Evolutionary conservation across 345 rosid genomes (phyloP), one percentile per base, ranked within the genome.

Genomic region (Capsella bursapastoris): DNA sequence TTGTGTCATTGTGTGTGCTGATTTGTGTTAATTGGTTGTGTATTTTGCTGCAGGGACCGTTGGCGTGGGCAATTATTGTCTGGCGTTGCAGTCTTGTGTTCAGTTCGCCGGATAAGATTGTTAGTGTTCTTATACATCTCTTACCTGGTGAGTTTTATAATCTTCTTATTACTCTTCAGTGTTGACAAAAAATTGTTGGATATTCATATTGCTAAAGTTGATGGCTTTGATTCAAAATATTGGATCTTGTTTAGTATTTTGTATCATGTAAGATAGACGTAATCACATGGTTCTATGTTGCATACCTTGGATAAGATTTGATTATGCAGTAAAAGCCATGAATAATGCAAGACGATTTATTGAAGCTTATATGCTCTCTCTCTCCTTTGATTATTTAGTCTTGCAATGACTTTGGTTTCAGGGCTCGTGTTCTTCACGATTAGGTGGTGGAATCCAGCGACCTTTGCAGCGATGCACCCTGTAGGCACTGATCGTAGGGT

Each of bases 1-100:
- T 8, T 68, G 16, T 60, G 10, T 28, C 22, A 15, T 15, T 52
- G 52, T 38, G 22, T 72, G 6, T 7, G 45, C 15, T 57, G n/a
- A 22, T 55, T 68, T 43, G 52, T 43, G 44, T 53, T 1, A 0
- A 47, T 25, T 50, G 69, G 55, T 53, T 75, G 29, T 56, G 57
- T 43, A 55, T 57, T 70, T 32, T 70, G 35, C 15, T 68, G 11
- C 49, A 94, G 98, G 98, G 98, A 64, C 98, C 98, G 14, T 77
- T 94, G 75, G 98, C 95, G 6, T 94, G 97, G 98, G 98, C 98
- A 12, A 71, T 94, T 58, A 90, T 94, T 61, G 91, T 94, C 43
- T 94, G 98, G 98, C 91, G 97, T 62, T 91, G 97, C 73, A 94
- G 98, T 81, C 79, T 94, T 88, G 98, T 94, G 77, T 94, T 94